These are phyloP conservation scores for Heliocybe sulcata DNA, from an alignment of 1,284 basidiomycete species.

Conservation along the genomic window DNA sequence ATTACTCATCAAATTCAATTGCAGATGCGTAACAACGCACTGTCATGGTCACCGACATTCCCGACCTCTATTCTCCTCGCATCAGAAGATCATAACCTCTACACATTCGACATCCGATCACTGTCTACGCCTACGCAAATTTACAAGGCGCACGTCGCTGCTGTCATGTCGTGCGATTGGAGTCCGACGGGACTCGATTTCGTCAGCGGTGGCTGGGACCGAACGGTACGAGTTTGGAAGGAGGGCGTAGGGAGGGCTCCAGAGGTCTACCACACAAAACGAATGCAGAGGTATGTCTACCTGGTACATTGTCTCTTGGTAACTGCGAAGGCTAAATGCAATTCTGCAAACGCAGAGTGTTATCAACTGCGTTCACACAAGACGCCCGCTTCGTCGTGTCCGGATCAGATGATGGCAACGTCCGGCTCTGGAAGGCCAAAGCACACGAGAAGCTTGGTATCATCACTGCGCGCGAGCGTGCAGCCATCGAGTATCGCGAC, in stretches of 20 bases:
- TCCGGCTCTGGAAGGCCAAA: slow-evolving; percentile 94
- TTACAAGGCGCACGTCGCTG: slow-evolving; percentile 96
- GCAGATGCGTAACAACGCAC: slow-evolving; percentile 80
- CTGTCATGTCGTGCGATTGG: slow-evolving; percentile 92
- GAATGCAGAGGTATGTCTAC: slow-evolving; percentile 83
- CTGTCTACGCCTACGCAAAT: slow-evolving; percentile 84
- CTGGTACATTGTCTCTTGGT: slow-evolving; percentile 14
- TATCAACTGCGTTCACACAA: slow-evolving; percentile 74
- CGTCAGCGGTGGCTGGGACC: slow-evolving; percentile 94
- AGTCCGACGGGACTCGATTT: slow-evolving; percentile 95
- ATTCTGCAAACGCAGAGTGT: slow-evolving; percentile 39
- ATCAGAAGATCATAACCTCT: slow-evolving; percentile 97
- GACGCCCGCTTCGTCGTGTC: slow-evolving; percentile 92
- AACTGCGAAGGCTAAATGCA: too few relatives aligned
- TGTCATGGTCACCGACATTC: slow-evolving; percentile 94
- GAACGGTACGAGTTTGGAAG: slow-evolving; percentile 92
- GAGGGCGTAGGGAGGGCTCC: slow-evolving; percentile 78
- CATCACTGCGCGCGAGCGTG: slow-evolving; percentile 86
- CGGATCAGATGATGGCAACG: slow-evolving; percentile 96
- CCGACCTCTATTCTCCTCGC: slow-evolving; percentile 89
- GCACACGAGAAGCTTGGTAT: slow-evolving; percentile 92
- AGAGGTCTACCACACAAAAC: slow-evolving; percentile 97
- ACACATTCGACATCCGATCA: slow-evolving; percentile 95
- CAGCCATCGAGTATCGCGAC: slow-evolving; percentile 89
- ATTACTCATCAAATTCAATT: neutral